Evolutionary conservation across 495 filamentous ascomycete genomes (phyloP).

Genomic region (Aspergillus campestris): DNA sequence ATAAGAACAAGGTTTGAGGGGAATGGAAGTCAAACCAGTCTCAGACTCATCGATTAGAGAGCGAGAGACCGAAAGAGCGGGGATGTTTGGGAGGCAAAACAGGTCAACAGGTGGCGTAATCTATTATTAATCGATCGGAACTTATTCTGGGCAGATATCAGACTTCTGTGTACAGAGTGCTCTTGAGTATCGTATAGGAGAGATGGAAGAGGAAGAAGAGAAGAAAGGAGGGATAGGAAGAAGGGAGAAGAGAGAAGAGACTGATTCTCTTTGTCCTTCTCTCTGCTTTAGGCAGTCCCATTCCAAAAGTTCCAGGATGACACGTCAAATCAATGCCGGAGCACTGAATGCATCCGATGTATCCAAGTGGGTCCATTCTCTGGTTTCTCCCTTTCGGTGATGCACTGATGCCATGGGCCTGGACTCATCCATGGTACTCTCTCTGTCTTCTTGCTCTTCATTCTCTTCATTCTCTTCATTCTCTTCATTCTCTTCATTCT

Average conservation of each 20-base stretch:
- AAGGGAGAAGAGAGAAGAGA: slow-evolving; percentile 19
- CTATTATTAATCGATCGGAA: slow-evolving; percentile 12
- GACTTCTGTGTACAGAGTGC: no score
- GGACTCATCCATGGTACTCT: no score
- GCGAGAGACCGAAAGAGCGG: slow-evolving; percentile 3
- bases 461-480: no score
- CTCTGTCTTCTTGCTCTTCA: no score
- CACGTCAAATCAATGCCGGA: slow-evolving; percentile 14
- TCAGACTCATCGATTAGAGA: not conserved
- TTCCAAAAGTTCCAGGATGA: not conserved
- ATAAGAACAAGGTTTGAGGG: no score
- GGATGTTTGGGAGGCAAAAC: slow-evolving; percentile 8
- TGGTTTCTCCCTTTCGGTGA: not conserved
- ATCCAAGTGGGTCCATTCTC: slow-evolving; percentile 13
- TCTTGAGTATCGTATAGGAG: not conserved
- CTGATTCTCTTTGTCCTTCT: no score
- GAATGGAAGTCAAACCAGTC: no score
- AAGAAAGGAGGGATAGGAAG: slow-evolving; percentile 1
- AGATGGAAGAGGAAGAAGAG: slow-evolving; percentile 1
- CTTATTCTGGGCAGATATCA: not conserved
- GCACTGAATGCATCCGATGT: not conserved
- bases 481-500: no score
- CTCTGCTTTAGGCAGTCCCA: no score
- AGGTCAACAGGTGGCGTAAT: slow-evolving; percentile 14
- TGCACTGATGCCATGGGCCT: no score